Percentiles rank a stretch among this genome's conserved stretches.
phyloP scores from a whole-genome alignment of 1,284 basidiomycete species.

The Wolfiporia cocos region DNA sequence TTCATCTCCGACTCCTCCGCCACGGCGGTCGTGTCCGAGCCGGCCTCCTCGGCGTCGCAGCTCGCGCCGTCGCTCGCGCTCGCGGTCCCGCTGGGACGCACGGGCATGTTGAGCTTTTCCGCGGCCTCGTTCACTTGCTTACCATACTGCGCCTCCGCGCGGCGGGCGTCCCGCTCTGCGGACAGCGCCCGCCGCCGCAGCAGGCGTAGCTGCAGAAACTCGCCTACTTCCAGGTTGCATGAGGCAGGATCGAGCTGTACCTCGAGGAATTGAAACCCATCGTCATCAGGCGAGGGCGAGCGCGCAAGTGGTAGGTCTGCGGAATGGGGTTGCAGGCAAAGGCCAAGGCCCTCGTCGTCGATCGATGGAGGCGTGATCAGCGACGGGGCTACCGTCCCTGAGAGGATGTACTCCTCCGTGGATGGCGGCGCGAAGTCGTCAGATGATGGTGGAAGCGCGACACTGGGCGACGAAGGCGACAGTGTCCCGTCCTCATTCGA shows the following conservation, averaged over 20 bases:
- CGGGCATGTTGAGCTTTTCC: conserved; percentile 18
- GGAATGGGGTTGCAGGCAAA: conserved; percentile 18
- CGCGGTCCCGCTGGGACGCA: neutral
- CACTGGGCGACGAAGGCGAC: conserved; percentile 13
- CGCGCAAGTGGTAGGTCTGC: conserved; percentile 27
- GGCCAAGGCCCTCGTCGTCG: conserved; percentile 16
- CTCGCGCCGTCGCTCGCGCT: no score
- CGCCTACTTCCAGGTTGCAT: conserved; percentile 22
- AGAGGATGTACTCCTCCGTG: neutral
- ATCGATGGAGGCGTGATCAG: conserved; percentile 7
- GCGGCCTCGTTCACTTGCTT: conserved; percentile 21
- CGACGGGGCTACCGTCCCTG: conserved; percentile 7
- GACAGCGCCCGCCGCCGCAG: conserved; percentile 33
- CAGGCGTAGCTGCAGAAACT: conserved; percentile 28
- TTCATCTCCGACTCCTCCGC: conserved; percentile 6
- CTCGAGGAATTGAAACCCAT: conserved; percentile 29
- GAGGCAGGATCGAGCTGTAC: conserved; percentile 35
- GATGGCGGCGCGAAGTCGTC: neutral
- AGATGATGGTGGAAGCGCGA: conserved; percentile 5
- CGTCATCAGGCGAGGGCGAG: conserved; percentile 42
- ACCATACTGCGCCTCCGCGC: conserved; percentile 28
- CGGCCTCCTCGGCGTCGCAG: no score
- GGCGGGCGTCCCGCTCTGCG: conserved; percentile 34
- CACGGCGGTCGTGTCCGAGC: no score
- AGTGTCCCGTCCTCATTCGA: conserved; percentile 8